Evolutionary conservation across 1,284 basidiomycete species (phyloP).

Genomic region (Marasmius tenuissimus): DNA sequence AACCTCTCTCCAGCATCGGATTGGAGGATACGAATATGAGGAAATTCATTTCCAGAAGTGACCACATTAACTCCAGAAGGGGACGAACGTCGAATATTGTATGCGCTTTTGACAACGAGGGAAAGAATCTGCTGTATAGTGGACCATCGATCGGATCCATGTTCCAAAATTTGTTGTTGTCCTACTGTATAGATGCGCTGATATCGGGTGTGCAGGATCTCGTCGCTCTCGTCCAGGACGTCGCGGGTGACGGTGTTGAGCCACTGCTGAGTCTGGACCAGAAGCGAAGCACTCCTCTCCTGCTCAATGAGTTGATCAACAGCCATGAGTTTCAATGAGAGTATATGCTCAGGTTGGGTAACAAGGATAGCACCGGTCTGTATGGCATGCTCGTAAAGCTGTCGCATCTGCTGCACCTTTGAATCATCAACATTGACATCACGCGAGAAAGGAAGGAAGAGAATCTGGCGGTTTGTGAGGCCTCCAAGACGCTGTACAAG

Average conservation of each 20-base stretch:
- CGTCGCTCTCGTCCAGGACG: constrained; percentile 35
- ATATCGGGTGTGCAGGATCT: constrained; percentile 29
- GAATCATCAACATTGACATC: constrained; percentile 22
- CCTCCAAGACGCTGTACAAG: constrained; percentile 42
- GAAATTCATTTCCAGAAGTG: not conserved
- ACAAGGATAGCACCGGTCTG: constrained; percentile 45
- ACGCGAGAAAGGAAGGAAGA: constrained; percentile 48
- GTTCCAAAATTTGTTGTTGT: constrained; percentile 36
- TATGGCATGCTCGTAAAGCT: constrained; percentile 37
- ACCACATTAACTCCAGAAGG: not conserved
- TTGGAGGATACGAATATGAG: too few relatives aligned
- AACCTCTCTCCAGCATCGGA: too few relatives aligned
- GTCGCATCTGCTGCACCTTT: constrained; percentile 21
- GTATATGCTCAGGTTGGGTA: constrained; percentile 51
- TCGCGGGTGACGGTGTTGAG: constrained; percentile 21
- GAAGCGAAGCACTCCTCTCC: constrained; percentile 37
- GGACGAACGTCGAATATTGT: not conserved
- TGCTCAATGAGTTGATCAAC: constrained; percentile 45
- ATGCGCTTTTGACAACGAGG: not conserved
- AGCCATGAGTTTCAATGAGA: constrained; percentile 50
- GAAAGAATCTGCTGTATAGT: constrained; percentile 7
- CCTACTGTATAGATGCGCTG: constrained; percentile 38
- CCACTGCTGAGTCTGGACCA: constrained; percentile 14
- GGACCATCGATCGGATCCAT: constrained; percentile 45
- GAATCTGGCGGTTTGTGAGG: constrained; percentile 44